Conservation (phyloP, 169 alveolate species). For the Eimeria necatrix region DNA sequence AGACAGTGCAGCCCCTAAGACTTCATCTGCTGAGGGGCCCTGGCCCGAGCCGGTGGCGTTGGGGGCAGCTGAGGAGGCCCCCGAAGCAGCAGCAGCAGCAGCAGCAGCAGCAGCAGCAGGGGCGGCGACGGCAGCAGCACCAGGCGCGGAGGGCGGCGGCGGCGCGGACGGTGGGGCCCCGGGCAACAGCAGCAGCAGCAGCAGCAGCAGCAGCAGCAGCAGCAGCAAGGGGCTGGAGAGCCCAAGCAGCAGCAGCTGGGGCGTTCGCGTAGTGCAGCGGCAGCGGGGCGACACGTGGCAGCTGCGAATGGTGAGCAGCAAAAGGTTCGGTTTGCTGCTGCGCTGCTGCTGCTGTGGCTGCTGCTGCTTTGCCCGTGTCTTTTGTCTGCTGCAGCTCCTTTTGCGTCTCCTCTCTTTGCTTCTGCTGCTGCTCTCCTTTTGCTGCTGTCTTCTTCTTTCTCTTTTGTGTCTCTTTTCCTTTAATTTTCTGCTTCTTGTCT, state of each 20-base stretch:
- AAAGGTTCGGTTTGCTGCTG: background rate
- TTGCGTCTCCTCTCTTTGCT: background rate
- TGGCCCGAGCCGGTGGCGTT: background rate
- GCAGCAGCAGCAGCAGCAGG: conserved; percentile 32
- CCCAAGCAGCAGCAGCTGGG: conserved; percentile 34
- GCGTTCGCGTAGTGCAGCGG: background rate
- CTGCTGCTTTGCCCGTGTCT: too few relatives aligned
- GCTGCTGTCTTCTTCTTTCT: background rate
- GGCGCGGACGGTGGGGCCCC: background rate
- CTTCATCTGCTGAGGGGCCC: background rate
- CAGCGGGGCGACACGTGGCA: conserved; percentile 38
- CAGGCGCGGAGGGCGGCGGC: background rate
- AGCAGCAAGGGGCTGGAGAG: background rate
- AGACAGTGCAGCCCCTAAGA: background rate
- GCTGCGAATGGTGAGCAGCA: conserved; percentile 47
- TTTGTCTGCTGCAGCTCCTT: too few relatives aligned
- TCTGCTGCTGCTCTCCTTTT: conserved; percentile 11
- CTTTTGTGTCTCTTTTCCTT: background rate
- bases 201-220: conserved; percentile 26
- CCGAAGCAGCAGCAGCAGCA: background rate
- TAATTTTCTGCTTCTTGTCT: background rate
- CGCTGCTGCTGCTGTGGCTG: too few relatives aligned
- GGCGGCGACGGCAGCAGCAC: background rate
- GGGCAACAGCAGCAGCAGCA: background rate
- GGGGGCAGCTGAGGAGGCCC: conserved; percentile 5